A percentile compares a stretch with the other conserved stretches of the same genome.
Conservation (phyloP, 371 early-diverging fungal species). For the Umbelopsis sp. region DNA sequence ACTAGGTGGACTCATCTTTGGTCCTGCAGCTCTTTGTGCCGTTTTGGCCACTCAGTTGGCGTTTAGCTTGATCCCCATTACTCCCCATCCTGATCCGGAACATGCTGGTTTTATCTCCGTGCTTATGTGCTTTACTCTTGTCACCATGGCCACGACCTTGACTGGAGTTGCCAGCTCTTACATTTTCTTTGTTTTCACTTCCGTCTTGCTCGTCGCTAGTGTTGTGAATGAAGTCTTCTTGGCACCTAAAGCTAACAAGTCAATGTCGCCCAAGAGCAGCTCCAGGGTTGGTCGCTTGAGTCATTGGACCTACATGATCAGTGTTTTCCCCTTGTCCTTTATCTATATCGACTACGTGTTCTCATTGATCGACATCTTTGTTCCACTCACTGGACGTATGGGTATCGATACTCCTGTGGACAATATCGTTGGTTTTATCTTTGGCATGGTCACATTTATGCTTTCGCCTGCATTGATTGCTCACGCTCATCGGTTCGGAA, state of each 20-base stretch:
- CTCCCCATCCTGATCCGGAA: slow-evolving; percentile 46
- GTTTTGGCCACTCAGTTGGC: slow-evolving; percentile 53
- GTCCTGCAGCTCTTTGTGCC: slow-evolving; percentile 53
- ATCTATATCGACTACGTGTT: slow-evolving; percentile 53
- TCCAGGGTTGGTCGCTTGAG: slow-evolving; percentile 30
- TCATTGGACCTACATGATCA: slow-evolving; percentile 45
- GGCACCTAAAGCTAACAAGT: slow-evolving; percentile 26
- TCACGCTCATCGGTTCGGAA: slow-evolving; percentile 60
- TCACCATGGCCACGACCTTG: slow-evolving; percentile 44
- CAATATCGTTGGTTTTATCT: slow-evolving; percentile 63
- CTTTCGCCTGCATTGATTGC: slow-evolving; percentile 56
- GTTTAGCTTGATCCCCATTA: slow-evolving; percentile 36
- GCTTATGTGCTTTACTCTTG: slow-evolving; percentile 36
- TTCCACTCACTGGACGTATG: slow-evolving; percentile 77
- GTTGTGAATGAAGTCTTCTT: slow-evolving; percentile 38
- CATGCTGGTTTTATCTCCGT: slow-evolving; percentile 44
- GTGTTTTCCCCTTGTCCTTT: slow-evolving; percentile 40
- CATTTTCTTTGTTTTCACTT: slow-evolving; percentile 47
- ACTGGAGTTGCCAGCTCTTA: slow-evolving; percentile 58
- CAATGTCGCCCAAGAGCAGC: slow-evolving; percentile 21
- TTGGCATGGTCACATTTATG: slow-evolving; percentile 59
- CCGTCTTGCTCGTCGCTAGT: slow-evolving; percentile 28
- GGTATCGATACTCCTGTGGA: slow-evolving; percentile 74
- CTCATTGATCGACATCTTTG: slow-evolving; percentile 67
- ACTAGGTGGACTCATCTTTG: slow-evolving; percentile 59